Evolutionary conservation across 495 filamentous ascomycete species (phyloP).

Genomic region (Saxophila tyrrhenica): DNA sequence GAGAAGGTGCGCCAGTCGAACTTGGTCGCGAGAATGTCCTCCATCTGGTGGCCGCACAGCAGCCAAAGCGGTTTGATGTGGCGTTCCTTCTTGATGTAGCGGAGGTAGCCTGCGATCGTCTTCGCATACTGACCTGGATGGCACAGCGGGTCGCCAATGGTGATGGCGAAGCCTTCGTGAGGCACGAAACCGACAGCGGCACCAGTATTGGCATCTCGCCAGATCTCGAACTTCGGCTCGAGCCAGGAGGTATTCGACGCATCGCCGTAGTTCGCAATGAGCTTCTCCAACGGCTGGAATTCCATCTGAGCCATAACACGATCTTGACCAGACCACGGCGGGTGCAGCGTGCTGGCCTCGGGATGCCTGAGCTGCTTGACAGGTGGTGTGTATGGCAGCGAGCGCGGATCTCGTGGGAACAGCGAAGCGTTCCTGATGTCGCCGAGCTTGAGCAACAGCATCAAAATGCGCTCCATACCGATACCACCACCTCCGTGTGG

Average conservation of each 20-base stretch:
- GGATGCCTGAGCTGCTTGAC: conserved; percentile 55
- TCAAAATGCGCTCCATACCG: conserved; percentile 75
- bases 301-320: conserved; percentile 37
- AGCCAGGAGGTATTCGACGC: conserved; percentile 81
- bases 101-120: conserved; percentile 60
- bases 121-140: conserved; percentile 57
- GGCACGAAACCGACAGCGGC: conserved; percentile 70
- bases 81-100: conserved; percentile 55
- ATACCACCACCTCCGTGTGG: conserved; percentile 87
- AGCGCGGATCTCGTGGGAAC: conserved; percentile 77
- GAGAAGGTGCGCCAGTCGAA: conserved; percentile 75
- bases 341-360: conserved; percentile 62
- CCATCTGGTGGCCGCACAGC: conserved; percentile 54
- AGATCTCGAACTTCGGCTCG: conserved; percentile 71
- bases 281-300: conserved; percentile 62
- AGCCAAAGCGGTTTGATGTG: conserved; percentile 75
- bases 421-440: conserved; percentile 82
- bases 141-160: conserved; percentile 73
- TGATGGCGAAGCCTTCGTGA: conserved; percentile 58
- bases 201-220: conserved; percentile 64
- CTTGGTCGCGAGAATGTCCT: conserved; percentile 61
- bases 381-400: conserved; percentile 48
- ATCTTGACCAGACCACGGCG: conserved; percentile 43
- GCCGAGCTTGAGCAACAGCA: conserved; percentile 71
- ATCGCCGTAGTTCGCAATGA: conserved; percentile 83